Percentiles rank a stretch among this genome's conserved stretches.
These are phyloP conservation scores for Monosporascus sp. DNA, from an alignment of 2,329 filamentous ascomycete species.

Conservation along the genomic window DNA sequence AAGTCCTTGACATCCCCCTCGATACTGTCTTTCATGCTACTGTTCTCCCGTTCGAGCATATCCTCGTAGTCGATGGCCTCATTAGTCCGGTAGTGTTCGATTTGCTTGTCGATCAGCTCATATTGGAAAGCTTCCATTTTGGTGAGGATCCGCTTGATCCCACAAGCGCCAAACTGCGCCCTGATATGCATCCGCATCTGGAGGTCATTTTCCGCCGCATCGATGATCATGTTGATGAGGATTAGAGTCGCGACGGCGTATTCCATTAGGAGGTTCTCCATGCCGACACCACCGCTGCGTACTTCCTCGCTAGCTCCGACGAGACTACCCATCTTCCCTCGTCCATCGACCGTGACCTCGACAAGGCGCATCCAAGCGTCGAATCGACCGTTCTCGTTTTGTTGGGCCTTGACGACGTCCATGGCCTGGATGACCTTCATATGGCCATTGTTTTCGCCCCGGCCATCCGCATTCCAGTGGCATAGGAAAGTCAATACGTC, in stretches of 20 bases:
- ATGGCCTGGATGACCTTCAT: constrained; percentile 89
- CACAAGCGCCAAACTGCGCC: constrained; percentile 92
- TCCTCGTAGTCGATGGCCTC: constrained; percentile 99
- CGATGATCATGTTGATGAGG: constrained; percentile 93
- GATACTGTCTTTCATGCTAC: constrained; percentile 80
- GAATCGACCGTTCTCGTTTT: constrained; percentile 90
- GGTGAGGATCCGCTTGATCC: constrained; percentile 84
- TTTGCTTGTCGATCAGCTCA: constrained; percentile 96
- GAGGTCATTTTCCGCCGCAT: constrained; percentile 82
- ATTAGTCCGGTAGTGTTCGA: constrained; percentile 87
- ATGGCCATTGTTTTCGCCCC: constrained; percentile 77
- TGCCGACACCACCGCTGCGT: constrained; percentile 90
- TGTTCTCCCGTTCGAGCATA: constrained; percentile 85
- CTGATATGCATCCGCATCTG: constrained; percentile 90
- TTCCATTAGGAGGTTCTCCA: constrained; percentile 99
- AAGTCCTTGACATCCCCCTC: constrained; percentile 87
- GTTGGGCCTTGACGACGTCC: constrained; percentile 82
- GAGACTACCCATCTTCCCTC: constrained; percentile 97
- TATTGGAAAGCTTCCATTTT: constrained; percentile 99
- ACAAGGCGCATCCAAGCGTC: constrained; percentile 99
- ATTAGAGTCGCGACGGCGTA: constrained; percentile 94
- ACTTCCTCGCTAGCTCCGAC: constrained; percentile 96
- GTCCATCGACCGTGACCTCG: constrained; percentile 92
- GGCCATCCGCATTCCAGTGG: constrained; percentile 54
- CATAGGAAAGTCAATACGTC: constrained; percentile 95